phyloP scores from a whole-genome alignment of 192 early-diverging fungal species.

The Backusella liffmaniae region DNA sequence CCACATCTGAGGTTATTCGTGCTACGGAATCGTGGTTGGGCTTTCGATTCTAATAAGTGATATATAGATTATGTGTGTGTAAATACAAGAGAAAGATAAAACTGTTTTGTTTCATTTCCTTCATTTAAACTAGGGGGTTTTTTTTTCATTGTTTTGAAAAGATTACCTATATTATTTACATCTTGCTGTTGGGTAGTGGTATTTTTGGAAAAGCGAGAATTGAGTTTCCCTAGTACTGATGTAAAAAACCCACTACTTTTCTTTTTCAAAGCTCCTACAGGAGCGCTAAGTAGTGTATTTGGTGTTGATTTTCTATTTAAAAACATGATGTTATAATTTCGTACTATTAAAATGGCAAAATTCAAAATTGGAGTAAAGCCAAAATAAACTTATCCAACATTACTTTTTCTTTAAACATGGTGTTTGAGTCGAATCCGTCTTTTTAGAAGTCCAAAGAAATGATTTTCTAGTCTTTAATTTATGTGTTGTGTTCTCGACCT shows the following conservation, averaged over 20 bases:
- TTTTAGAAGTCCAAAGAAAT: slow-evolving; percentile 2
- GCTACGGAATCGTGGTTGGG: background rate
- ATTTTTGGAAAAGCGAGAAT: background rate
- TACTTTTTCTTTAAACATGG: background rate
- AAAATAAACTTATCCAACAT: background rate
- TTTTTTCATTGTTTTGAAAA: background rate
- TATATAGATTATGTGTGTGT: background rate
- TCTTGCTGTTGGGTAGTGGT: background rate
- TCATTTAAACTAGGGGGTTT: background rate
- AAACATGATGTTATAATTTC: background rate
- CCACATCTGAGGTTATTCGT: background rate
- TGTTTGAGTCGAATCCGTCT: background rate
- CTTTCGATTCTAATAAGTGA: background rate
- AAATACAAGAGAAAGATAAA: background rate
- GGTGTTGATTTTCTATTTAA: background rate
- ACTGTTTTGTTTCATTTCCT: background rate
- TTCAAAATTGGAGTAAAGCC: background rate
- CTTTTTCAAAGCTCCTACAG: background rate
- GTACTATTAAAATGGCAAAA: background rate
- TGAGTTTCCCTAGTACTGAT: background rate
- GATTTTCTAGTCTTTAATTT: background rate
- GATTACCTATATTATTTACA: background rate
- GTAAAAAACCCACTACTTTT: background rate
- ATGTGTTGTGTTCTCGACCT: background rate
- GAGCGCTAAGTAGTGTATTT: background rate